Percentiles rank a stretch among this genome's conserved stretches.
phyloP scores from a whole-genome alignment of 441 rosid genomes.

The Iberis amara region DNA sequence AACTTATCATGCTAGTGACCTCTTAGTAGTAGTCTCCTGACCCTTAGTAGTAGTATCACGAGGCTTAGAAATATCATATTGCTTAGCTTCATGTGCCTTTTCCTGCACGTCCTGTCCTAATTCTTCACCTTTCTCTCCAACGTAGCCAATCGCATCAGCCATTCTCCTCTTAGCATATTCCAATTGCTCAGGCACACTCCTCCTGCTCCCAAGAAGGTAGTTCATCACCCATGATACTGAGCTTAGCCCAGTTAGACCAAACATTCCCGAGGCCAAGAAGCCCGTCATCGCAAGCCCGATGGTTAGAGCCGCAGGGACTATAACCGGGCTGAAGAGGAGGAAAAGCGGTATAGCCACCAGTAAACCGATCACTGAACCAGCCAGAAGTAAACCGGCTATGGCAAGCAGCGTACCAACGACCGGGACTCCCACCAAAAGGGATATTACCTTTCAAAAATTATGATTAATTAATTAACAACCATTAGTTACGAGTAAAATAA shows the following conservation, averaged over 20 bases:
- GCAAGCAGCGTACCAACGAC: slow-evolving; percentile 27
- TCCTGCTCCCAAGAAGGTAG: slow-evolving; percentile 25
- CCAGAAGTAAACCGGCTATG: slow-evolving; percentile 30
- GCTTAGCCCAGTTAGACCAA: slow-evolving; percentile 30
- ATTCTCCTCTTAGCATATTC: slow-evolving; percentile 32
- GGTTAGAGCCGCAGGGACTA: slow-evolving; percentile 33
- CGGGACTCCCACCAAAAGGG: slow-evolving; percentile 32
- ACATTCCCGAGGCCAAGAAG: slow-evolving; percentile 30
- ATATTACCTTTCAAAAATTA: slow-evolving; percentile 8
- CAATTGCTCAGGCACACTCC: slow-evolving; percentile 27
- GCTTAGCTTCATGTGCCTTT: slow-evolving; percentile 27
- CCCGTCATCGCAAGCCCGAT: slow-evolving; percentile 28
- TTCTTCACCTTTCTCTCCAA: slow-evolving; percentile 30
- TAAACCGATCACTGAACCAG: slow-evolving; percentile 31
- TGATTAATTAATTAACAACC: neutral
- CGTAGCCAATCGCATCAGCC: slow-evolving; percentile 31
- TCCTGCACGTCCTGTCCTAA: slow-evolving; percentile 28
- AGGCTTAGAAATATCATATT: slow-evolving; percentile 23
- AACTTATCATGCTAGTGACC: no score
- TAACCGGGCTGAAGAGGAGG: slow-evolving; percentile 33
- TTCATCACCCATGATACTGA: slow-evolving; percentile 35
- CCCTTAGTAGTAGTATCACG: slow-evolving; percentile 23
- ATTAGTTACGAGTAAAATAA: neutral
- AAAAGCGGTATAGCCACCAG: slow-evolving; percentile 26
- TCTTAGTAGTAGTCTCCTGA: slow-evolving; percentile 21